Base-by-base conservation (phyloP, 306 rosid genomes). In the Glycine tomentella region DNA sequence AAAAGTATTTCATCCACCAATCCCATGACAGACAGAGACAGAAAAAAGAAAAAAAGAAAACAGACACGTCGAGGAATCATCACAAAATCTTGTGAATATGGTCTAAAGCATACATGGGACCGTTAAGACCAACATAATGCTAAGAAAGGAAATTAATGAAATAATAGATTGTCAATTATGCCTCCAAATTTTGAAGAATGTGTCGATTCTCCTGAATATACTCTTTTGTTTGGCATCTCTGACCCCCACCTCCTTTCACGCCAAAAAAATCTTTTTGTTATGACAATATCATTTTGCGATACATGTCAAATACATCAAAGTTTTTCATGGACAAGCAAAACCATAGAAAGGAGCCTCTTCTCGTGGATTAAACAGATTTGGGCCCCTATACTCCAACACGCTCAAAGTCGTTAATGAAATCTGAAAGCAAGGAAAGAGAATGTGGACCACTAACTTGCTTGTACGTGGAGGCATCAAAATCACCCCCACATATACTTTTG, bases 81-180 rank as follows among this genome's bases (percentile, higher is more conserved):
- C 59, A 40, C 68, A 81, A 80, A 49, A 59, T 73, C 55, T 81
- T 42, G 73, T 73, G 69, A 81, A 65, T 74, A 53, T 74, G 74
- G 84, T 74, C 68, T 13, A 81, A 81, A 81, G 84, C 50, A 40
- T 25, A 44, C 75, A 64, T 15, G 84, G 80, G 80, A 81, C 84
- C 84, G 25, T n/a, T 74, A 8, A 44, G 74, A 81, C 38, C 59
- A 81, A 52, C 49, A 80, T 31, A 63, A 20, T 73, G 74, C 69
- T 64, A 40, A 65, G 40, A 65, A 74, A n/a, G 51, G 61, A 74
- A 81, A n/a, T n/a, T n/a, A n/a, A 52, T 20, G 3, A 51, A 73
- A 65, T 40, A 3, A 81, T 48, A 61, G 59, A 63, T 81, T 63
- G 78, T 81, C 74, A 81, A 81, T 63, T 61, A 66, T 61, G 79